Conservation (phyloP, 306 rosid species). For the Gastrolobium villosum region DNA sequence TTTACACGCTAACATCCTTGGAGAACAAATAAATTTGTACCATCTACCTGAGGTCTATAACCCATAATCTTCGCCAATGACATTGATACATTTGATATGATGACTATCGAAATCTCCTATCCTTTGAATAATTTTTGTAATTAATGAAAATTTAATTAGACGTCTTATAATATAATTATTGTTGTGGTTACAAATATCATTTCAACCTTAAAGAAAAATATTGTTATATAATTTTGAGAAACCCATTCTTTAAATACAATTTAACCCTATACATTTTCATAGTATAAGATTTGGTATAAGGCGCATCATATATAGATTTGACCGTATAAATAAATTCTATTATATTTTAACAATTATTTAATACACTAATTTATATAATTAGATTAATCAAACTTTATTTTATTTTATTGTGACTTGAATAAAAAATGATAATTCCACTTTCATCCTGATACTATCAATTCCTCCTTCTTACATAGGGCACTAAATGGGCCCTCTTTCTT, state of each 20-base stretch:
- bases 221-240: too few species aligned
- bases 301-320: too few species aligned
- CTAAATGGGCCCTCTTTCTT: background rate
- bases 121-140: background rate
- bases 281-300: too few species aligned
- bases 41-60: background rate
- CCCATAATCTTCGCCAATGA: background rate
- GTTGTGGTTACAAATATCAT: background rate
- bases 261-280: too few species aligned
- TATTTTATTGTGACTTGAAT: background rate
- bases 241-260: too few species aligned
- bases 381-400: background rate
- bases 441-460: background rate
- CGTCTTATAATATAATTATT: background rate
- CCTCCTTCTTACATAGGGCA: background rate
- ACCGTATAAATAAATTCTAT: too few species aligned
- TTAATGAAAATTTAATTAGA: background rate
- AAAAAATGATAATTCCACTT: background rate
- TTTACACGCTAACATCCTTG: background rate
- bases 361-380: background rate
- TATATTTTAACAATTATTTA: too few species aligned
- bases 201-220: too few species aligned
- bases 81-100: background rate
- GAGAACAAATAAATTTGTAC: background rate
- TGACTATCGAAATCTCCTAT: background rate